Conservation (phyloP, 202 grass and related monocot genomes). For the Musa balbisiana region DNA sequence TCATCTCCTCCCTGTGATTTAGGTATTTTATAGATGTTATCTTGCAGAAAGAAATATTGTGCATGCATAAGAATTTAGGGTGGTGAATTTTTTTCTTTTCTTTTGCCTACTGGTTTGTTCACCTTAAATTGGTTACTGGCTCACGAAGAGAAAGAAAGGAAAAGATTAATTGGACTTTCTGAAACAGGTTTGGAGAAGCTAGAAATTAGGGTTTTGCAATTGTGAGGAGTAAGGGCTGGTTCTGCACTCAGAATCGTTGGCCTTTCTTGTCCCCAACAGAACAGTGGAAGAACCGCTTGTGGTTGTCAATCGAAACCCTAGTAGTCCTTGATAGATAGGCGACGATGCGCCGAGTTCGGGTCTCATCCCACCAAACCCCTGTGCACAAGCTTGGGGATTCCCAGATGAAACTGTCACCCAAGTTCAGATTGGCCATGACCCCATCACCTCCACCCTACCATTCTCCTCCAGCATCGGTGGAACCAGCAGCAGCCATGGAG, state of each 20-base stretch:
- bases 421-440: slow-evolving; percentile 44
- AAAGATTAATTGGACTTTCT: neutral
- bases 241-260: no score
- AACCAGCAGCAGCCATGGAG: slow-evolving; percentile 21
- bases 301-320: neutral
- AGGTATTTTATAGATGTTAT: no score
- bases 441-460: neutral
- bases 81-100: no score
- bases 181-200: neutral
- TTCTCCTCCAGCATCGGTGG: neutral
- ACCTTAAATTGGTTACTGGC: no score
- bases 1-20: no score
- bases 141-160: no score
- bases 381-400: slow-evolving; percentile 81
- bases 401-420: slow-evolving; percentile 68
- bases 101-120: no score
- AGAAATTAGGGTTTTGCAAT: neutral
- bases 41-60: no score
- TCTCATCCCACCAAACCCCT: slow-evolving; percentile 64
- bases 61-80: no score
- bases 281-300: no score
- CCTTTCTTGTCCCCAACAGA: no score
- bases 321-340: neutral
- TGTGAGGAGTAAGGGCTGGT: no score
- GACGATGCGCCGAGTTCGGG: slow-evolving; percentile 74